Evolutionary conservation across 78 protist genomes (phyloP).

Genomic region (Bodo saltans): DNA sequence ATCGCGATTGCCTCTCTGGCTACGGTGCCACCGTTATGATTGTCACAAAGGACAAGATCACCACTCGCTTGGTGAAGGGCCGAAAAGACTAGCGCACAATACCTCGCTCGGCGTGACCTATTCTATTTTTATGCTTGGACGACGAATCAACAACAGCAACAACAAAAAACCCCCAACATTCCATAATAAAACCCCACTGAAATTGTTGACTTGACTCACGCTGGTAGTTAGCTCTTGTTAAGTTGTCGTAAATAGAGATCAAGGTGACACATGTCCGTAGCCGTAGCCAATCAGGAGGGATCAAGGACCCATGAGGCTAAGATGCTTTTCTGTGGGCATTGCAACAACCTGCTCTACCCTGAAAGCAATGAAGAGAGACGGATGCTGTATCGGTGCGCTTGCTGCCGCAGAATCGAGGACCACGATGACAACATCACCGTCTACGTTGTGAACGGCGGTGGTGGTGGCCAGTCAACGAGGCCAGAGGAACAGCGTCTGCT

Average conservation of each 20-base stretch:
- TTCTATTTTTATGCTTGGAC: too few relatives aligned
- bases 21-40: slow-evolving; percentile 92
- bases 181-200: neutral
- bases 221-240: neutral
- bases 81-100: slow-evolving; percentile 27
- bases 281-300: neutral
- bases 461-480: neutral
- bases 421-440: neutral
- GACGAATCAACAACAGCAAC: too few relatives aligned
- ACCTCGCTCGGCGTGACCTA: neutral
- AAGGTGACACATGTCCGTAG: neutral
- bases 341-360: neutral
- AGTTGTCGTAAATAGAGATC: neutral
- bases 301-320: neutral
- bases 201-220: neutral
- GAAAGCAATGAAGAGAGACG: neutral
- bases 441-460: neutral
- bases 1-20: slow-evolving; percentile 90
- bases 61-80: slow-evolving; percentile 34
- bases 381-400: neutral
- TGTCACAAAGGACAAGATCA: slow-evolving; percentile 39
- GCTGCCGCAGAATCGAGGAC: neutral
- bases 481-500: neutral
- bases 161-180: too few relatives aligned
- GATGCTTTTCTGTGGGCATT: neutral